phyloP scores from a whole-genome alignment of 768 basidiomycete species.

The Pleurotus pulmonarius region DNA sequence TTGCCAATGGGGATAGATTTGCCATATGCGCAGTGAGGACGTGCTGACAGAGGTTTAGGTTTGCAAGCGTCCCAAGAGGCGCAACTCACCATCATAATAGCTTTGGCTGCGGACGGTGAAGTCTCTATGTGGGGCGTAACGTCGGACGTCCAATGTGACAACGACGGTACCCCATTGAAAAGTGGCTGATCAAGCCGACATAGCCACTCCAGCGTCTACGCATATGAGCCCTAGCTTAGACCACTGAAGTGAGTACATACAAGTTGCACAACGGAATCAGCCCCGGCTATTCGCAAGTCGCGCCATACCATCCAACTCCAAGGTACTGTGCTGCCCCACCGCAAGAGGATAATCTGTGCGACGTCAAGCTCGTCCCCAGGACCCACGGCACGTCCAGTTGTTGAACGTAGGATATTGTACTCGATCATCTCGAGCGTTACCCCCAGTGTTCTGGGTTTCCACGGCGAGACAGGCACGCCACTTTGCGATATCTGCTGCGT shows the following conservation, averaged over 20 bases:
- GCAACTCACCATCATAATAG: constrained; percentile 23
- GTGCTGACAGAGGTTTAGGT: neutral
- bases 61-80: neutral
- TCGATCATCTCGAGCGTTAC: constrained; percentile 42
- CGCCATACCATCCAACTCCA: constrained; percentile 69
- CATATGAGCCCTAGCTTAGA: neutral
- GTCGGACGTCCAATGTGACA: constrained; percentile 1
- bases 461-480: constrained; percentile 15
- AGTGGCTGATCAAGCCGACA: constrained; percentile 29
- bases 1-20: neutral
- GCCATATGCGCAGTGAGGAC: constrained; percentile 6
- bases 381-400: constrained; percentile 13
- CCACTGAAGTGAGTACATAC: constrained; percentile 29
- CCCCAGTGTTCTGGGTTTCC: constrained; percentile 45
- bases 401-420: constrained; percentile 29
- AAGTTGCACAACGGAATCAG: constrained; percentile 44
- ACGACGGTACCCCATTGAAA: neutral
- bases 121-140: constrained; percentile 3
- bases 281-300: constrained; percentile 45
- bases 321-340: constrained; percentile 51
- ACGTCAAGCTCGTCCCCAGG: constrained; percentile 27
- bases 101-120: constrained; percentile 11
- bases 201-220: constrained; percentile 53
- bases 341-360: constrained; percentile 49
- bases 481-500: neutral